These are phyloP conservation scores for Glycine tomentella DNA, from an alignment of 306 rosid genomes.

Conservation along the genomic window DNA sequence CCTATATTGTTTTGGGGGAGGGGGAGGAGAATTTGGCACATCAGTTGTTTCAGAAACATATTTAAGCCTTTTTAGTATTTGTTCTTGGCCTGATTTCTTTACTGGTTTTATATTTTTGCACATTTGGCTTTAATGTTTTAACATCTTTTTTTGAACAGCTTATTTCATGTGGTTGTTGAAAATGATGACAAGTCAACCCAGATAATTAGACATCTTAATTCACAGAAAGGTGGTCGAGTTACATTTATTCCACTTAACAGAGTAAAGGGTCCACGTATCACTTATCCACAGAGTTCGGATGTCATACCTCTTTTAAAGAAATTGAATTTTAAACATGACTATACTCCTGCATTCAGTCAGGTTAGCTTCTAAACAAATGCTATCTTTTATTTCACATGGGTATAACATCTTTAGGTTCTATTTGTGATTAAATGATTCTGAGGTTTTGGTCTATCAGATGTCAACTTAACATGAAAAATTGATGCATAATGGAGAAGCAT, in stretches of 20 bases:
- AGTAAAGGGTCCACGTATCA: slow-evolving; percentile 76
- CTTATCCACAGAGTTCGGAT: slow-evolving; percentile 89
- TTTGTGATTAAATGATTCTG: slow-evolving; percentile 18
- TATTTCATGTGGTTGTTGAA: slow-evolving; percentile 97
- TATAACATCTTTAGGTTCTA: slow-evolving; percentile 11
- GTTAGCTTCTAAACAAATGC: slow-evolving; percentile 58
- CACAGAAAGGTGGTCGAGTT: slow-evolving; percentile 91
- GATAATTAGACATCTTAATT: slow-evolving; percentile 93
- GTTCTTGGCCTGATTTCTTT: slow-evolving; percentile 10
- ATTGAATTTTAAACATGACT: slow-evolving; percentile 65
- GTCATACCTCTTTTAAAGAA: slow-evolving; percentile 86
- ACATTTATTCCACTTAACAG: slow-evolving; percentile 96
- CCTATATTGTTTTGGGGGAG: background rate
- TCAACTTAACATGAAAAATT: slow-evolving; percentile 9
- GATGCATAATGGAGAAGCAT: slow-evolving; percentile 6
- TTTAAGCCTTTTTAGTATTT: slow-evolving; percentile 18
- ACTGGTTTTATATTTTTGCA: slow-evolving; percentile 14
- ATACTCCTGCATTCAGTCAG: slow-evolving; percentile 80
- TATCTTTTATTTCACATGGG: slow-evolving; percentile 21
- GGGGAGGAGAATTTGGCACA: slow-evolving; percentile 12
- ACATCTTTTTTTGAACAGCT: slow-evolving; percentile 63
- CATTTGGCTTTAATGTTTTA: slow-evolving; percentile 34
- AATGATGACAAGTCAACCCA: slow-evolving; percentile 87
- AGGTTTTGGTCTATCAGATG: slow-evolving; percentile 20
- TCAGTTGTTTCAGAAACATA: background rate